These are phyloP conservation scores for Gillenia trifoliata DNA, from an alignment of 306 rosid species.

Conservation along the genomic window DNA sequence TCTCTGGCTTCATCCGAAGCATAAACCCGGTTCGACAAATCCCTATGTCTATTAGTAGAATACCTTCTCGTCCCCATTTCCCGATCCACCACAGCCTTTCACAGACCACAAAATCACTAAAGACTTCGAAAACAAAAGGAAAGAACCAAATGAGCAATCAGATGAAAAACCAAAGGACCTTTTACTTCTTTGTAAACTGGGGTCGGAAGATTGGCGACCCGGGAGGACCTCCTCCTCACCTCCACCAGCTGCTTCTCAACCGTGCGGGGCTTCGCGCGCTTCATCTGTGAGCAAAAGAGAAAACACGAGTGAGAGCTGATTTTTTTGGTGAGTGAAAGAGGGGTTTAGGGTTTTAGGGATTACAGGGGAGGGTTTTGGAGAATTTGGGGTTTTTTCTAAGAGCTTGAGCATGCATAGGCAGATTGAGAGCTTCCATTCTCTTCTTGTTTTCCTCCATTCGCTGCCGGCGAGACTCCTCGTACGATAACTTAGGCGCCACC, in stretches of 20 bases:
- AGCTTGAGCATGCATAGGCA: conserved; percentile 52
- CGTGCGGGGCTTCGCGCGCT: conserved; percentile 39
- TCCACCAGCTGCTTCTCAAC: conserved; percentile 38
- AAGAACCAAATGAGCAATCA: neutral
- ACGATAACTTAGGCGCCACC: conserved; percentile 35
- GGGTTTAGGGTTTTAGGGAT: neutral
- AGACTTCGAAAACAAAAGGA: neutral
- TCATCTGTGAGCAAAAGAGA: conserved; percentile 27
- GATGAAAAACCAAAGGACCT: neutral
- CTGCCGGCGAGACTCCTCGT: conserved; percentile 59
- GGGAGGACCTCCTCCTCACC: conserved; percentile 73
- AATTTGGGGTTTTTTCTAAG: conserved; percentile 31
- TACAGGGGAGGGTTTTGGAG: conserved; percentile 55
- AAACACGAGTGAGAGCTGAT: neutral
- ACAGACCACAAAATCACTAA: neutral
- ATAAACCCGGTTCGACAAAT: conserved; percentile 51
- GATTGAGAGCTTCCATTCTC: conserved; percentile 75
- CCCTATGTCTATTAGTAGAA: conserved; percentile 33
- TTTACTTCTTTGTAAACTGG: conserved; percentile 73
- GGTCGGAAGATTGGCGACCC: conserved; percentile 51
- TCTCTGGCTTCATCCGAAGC: conserved; percentile 57
- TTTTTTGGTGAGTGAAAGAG: neutral
- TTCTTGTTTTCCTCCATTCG: conserved; percentile 69
- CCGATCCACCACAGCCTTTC: conserved; percentile 43
- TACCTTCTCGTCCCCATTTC: conserved; percentile 53